phyloP scores from a whole-genome alignment of 352 stramenopile species.

The Phytophthora cactorum region DNA sequence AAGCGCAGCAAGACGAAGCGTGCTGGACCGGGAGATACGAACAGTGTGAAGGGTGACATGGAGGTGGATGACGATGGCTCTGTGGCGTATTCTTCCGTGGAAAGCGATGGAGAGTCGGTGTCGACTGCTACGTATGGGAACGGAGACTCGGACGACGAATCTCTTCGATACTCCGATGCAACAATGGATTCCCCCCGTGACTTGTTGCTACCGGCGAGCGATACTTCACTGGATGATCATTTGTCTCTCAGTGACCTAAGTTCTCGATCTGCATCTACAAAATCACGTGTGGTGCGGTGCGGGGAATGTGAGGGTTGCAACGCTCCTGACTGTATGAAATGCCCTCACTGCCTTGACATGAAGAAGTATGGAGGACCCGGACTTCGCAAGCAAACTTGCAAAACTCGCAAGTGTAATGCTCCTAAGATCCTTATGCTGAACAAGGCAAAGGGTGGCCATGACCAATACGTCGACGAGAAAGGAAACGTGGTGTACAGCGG shows the following conservation, averaged over 20 bases:
- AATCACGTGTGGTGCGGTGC: conserved; percentile 77
- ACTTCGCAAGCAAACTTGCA: conserved; percentile 84
- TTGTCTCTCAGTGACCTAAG: conserved; percentile 46
- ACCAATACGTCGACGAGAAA: conserved; percentile 61
- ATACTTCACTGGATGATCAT: conserved; percentile 46
- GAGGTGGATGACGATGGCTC: conserved; percentile 53
- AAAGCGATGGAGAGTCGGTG: conserved; percentile 62
- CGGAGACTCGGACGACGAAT: conserved; percentile 35
- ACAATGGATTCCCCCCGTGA: conserved; percentile 42
- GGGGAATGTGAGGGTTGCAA: conserved; percentile 75
- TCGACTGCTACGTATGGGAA: conserved; percentile 33
- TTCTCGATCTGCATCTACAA: conserved; percentile 40
- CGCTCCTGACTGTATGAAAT: conserved; percentile 79
- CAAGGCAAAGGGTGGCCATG: conserved; percentile 57
- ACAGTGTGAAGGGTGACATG: conserved; percentile 43
- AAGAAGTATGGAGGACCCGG: conserved; percentile 87
- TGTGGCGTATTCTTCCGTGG: conserved; percentile 55
- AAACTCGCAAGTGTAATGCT: conserved; percentile 73
- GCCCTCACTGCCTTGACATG: conserved; percentile 82
- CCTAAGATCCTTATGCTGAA: conserved; percentile 79
- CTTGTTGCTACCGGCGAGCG: conserved; percentile 42
- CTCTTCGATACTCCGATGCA: conserved; percentile 38
- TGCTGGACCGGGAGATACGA: conserved; percentile 17
- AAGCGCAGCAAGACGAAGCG: conserved; percentile 40
- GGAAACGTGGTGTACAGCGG: conserved; percentile 43